Evolutionary conservation across 2,329 filamentous ascomycete genomes (phyloP).

Genomic region (Fusarium robinianum): DNA sequence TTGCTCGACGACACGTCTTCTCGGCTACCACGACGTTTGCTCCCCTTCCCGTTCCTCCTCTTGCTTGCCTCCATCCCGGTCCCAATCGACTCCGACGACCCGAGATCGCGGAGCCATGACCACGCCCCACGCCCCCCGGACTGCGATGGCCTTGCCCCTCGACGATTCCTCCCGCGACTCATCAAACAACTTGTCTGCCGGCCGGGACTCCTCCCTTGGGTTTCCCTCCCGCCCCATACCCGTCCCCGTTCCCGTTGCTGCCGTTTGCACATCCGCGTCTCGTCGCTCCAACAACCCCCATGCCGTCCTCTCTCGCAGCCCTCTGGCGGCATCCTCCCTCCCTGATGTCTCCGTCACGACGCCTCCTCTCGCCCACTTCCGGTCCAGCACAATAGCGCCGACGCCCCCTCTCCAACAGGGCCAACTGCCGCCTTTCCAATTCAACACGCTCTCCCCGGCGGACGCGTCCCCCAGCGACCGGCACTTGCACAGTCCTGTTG

Average conservation of each 20-base stretch:
- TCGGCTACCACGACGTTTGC: slow-evolving; percentile 11
- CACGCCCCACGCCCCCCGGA: slow-evolving; percentile 35
- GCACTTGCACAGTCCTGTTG: slow-evolving; percentile 25
- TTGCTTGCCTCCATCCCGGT: slow-evolving; percentile 25
- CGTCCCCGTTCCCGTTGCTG: slow-evolving; percentile 23
- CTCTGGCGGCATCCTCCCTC: slow-evolving; percentile 25
- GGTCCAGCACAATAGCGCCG: slow-evolving; percentile 37
- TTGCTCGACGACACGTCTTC: slow-evolving; percentile 6
- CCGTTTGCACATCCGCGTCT: slow-evolving; percentile 27
- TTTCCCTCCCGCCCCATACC: slow-evolving; percentile 29
- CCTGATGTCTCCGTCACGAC: slow-evolving; percentile 35
- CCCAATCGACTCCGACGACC: slow-evolving; percentile 29
- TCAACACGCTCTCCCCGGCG: slow-evolving; percentile 14
- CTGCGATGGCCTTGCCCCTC: slow-evolving; percentile 36
- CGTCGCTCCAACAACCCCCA: slow-evolving; percentile 27
- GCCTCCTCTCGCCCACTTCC: slow-evolving; percentile 33
- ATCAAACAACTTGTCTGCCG: slow-evolving; percentile 18
- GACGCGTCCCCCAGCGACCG: slow-evolving; percentile 17
- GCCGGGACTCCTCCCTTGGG: slow-evolving; percentile 28
- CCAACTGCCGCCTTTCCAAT: slow-evolving; percentile 26
- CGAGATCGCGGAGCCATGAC: slow-evolving; percentile 39
- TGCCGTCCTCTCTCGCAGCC: slow-evolving; percentile 26
- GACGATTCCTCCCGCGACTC: slow-evolving; percentile 25
- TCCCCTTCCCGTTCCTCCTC: slow-evolving; percentile 9
- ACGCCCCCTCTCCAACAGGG: slow-evolving; percentile 41